These are phyloP conservation scores for Staphylotrichum tortipilum DNA, from an alignment of 495 filamentous ascomycete genomes.

Conservation along the genomic window DNA sequence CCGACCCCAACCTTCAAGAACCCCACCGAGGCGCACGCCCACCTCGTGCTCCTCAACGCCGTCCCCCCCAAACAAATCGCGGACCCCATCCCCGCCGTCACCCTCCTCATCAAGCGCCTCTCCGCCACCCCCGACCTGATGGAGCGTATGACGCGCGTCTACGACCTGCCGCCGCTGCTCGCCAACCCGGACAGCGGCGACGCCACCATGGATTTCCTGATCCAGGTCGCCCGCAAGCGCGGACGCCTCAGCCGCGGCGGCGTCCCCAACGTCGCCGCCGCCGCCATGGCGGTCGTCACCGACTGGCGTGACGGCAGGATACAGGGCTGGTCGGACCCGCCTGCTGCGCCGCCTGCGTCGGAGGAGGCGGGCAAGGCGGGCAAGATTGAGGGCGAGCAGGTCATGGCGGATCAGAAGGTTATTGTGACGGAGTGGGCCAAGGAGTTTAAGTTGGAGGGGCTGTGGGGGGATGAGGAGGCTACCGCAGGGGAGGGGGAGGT, in stretches of 20 bases:
- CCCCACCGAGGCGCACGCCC: conserved; percentile 68
- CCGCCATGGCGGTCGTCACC: conserved; percentile 84
- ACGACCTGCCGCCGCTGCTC: conserved; percentile 72
- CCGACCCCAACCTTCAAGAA: conserved; percentile 42
- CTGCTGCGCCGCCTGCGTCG: conserved; percentile 47
- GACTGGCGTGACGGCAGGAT: conserved; percentile 96
- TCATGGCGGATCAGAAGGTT: conserved; percentile 62
- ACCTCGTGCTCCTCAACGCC: conserved; percentile 81
- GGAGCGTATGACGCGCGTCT: conserved; percentile 68
- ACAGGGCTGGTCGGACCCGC: conserved; percentile 81
- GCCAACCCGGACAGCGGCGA: conserved; percentile 52
- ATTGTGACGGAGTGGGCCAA: conserved; percentile 90
- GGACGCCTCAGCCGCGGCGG: conserved; percentile 84
- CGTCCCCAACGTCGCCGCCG: conserved; percentile 76
- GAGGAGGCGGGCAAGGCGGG: background rate
- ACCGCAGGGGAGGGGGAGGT: conserved; percentile 26
- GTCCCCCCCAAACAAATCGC: conserved; percentile 88
- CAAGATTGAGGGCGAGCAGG: conserved; percentile 24
- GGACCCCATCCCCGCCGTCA: conserved; percentile 80
- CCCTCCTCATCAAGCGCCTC: conserved; percentile 68
- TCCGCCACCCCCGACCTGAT: conserved; percentile 62
- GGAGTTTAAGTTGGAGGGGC: conserved; percentile 90
- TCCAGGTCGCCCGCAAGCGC: conserved; percentile 88
- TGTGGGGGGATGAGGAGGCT: conserved; percentile 61
- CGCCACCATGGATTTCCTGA: conserved; percentile 79